phyloP scores from a whole-genome alignment of 2,329 filamentous ascomycete genomes.

The Colletotrichum nymphaeae region DNA sequence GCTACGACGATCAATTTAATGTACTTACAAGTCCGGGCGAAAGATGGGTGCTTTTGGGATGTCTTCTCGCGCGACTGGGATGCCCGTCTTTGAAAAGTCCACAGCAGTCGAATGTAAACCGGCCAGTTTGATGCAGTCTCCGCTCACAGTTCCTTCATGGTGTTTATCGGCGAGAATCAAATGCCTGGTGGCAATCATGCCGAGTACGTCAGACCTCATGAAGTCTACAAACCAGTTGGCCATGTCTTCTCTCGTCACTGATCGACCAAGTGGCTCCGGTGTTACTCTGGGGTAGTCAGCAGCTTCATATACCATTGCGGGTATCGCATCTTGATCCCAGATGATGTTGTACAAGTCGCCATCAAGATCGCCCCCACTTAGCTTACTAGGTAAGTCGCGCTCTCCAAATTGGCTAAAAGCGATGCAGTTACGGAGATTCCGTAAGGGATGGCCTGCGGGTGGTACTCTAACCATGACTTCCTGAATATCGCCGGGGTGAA shows the following conservation, averaged over 20 bases:
- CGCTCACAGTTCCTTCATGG: constrained; percentile 60
- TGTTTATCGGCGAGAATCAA: constrained; percentile 72
- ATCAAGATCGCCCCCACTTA: constrained; percentile 86
- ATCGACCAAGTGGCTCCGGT: constrained; percentile 69
- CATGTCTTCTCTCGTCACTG: constrained; percentile 74
- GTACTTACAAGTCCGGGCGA: constrained; percentile 67
- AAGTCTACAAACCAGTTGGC: constrained; percentile 84
- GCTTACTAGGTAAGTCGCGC: constrained; percentile 81
- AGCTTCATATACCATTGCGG: constrained; percentile 57
- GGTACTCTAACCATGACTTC: constrained; percentile 72
- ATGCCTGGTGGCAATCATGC: constrained; percentile 73
- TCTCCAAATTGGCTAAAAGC: constrained; percentile 79
- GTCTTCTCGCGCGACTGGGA: constrained; percentile 60
- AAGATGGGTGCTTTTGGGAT: constrained; percentile 53
- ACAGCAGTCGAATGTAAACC: constrained; percentile 77
- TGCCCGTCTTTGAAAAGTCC: constrained; percentile 82
- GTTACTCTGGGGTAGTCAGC: constrained; percentile 76
- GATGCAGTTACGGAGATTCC: constrained; percentile 76
- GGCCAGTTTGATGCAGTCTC: constrained; percentile 66
- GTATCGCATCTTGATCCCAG: constrained; percentile 69
- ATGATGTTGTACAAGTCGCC: constrained; percentile 87
- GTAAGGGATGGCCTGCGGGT: constrained; percentile 68
- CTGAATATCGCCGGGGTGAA: constrained; percentile 87
- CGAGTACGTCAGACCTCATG: constrained; percentile 75
- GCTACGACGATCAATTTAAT: not conserved